phyloP scores from a whole-genome alignment of 106 monocot genomes.

The Dactylorhiza incarnata region DNA sequence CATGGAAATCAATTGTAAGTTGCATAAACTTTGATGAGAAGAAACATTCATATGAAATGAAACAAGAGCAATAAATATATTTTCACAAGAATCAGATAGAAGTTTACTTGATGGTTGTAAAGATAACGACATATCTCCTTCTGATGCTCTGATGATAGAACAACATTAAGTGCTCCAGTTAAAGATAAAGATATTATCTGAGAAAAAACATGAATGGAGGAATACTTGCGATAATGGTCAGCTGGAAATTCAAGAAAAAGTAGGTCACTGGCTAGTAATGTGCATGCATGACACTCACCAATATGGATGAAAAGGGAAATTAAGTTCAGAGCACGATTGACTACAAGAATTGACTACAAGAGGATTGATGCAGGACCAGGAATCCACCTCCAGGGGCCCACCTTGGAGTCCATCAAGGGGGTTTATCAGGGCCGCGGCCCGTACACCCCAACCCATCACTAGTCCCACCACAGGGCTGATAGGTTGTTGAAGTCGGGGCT shows the following conservation, averaged over 20 bases:
- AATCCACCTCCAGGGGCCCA: too few species aligned
- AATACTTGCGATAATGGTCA: neutral
- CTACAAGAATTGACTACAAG: too few species aligned
- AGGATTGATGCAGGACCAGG: too few species aligned
- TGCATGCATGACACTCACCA: neutral
- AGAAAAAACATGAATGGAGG: neutral
- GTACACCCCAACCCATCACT: too few species aligned
- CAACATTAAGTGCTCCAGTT: slow-evolving; percentile 46
- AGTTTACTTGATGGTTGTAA: slow-evolving; percentile 64
- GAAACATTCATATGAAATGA: slow-evolving; percentile 1
- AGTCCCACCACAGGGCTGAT: too few species aligned
- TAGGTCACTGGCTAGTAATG: neutral
- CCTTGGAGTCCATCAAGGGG: too few species aligned
- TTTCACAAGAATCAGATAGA: neutral
- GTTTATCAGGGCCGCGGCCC: too few species aligned
- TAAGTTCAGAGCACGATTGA: too few species aligned
- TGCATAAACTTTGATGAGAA: neutral
- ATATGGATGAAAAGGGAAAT: neutral
- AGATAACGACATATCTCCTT: slow-evolving; percentile 69
- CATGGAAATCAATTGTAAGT: neutral
- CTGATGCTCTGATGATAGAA: slow-evolving; percentile 53
- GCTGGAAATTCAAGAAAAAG: neutral
- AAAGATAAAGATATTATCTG: slow-evolving; percentile 39
- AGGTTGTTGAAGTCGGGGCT: too few species aligned
- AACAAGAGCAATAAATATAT: neutral